Percentiles rank a stretch among this genome's conserved stretches.
Conservation (phyloP, 768 basidiomycete species). For the Coprinellus micaceus region DNA sequence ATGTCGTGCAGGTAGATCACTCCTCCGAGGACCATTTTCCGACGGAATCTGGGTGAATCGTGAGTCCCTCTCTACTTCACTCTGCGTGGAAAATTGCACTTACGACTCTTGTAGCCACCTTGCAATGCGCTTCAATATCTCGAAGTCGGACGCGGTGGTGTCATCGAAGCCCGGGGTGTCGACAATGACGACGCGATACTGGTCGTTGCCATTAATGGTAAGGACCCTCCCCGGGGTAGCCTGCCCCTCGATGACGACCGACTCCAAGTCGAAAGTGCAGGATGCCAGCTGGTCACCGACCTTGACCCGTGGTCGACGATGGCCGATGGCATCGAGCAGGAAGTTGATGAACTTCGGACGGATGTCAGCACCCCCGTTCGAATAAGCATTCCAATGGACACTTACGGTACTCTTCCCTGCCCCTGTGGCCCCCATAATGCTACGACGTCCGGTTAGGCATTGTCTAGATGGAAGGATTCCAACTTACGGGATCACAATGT, state of each 20-base stretch:
- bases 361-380: background rate
- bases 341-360: conserved; percentile 18
- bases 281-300: conserved; percentile 23
- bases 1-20: conserved; percentile 23
- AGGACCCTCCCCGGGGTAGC: background rate
- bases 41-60: conserved; percentile 14
- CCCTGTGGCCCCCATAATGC: conserved; percentile 29
- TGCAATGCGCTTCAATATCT: conserved; percentile 23
- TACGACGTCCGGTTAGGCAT: conserved; percentile 3
- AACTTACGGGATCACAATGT: conserved; percentile 22
- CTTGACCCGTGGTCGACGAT: background rate
- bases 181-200: conserved; percentile 15
- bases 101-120: conserved; percentile 25
- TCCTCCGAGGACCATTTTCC: conserved; percentile 19
- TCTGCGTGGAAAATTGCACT: conserved; percentile 1
- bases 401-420: conserved; percentile 29
- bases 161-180: conserved; percentile 27
- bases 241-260: conserved; percentile 3
- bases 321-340: background rate
- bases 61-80: background rate
- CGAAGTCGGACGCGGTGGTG: conserved; percentile 17
- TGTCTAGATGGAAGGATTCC: too few species aligned
- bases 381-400: background rate
- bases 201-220: too few species aligned
- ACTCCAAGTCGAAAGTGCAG: conserved; percentile 19